Evolutionary conservation across 169 alveolate genomes (phyloP).

Genomic region (Eimeria necatrix): DNA sequence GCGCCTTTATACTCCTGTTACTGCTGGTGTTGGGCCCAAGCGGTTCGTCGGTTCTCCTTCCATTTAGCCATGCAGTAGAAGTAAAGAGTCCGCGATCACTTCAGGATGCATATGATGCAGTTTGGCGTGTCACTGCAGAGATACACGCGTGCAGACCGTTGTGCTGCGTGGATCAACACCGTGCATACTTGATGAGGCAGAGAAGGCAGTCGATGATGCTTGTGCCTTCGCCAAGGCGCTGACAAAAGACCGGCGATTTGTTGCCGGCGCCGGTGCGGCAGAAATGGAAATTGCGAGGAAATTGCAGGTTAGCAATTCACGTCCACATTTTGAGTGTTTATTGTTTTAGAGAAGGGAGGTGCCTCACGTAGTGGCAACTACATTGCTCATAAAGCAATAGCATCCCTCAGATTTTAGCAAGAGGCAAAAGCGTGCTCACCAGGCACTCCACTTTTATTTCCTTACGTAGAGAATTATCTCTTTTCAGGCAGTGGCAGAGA

Average conservation of each 20-base stretch:
- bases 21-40: neutral
- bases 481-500: conserved; percentile 74
- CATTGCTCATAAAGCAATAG: too few relatives aligned
- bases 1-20: neutral
- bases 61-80: too few relatives aligned
- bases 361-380: too few relatives aligned
- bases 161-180: conserved; percentile 96
- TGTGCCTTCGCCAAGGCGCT: conserved; percentile 89
- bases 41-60: neutral
- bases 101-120: neutral
- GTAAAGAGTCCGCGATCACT: neutral
- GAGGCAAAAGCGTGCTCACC: too few relatives aligned
- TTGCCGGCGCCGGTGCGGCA: conserved; percentile 85
- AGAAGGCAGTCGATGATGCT: conserved; percentile 98
- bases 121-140: conserved; percentile 68
- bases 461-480: too few relatives aligned
- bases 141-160: conserved; percentile 80
- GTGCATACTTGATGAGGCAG: conserved; percentile 98
- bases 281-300: conserved; percentile 85
- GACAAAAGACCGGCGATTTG: conserved; percentile 82
- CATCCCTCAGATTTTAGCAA: too few relatives aligned
- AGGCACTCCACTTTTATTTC: too few relatives aligned
- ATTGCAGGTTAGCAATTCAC: conserved; percentile 77
- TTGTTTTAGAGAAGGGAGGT: too few relatives aligned
- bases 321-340: too few relatives aligned